Base-by-base conservation (phyloP, 140 eudicot genomes). In the Ambrosia hybrid region DNA sequence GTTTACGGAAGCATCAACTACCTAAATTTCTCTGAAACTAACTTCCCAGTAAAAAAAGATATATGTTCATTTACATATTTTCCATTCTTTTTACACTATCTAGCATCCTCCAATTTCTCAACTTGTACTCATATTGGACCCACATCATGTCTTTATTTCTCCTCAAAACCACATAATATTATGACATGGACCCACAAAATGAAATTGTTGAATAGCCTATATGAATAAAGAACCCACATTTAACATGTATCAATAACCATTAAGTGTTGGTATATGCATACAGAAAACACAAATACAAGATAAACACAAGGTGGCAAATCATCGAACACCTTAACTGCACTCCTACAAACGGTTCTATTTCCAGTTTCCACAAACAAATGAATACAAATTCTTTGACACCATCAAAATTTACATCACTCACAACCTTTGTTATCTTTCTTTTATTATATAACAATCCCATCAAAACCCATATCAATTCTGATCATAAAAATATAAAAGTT, bases 301-400 rank as follows among this genome's bases (percentile, higher is more conserved):
- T 39, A 48, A 60, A 61, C 48, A 43, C 3, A 48, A 14, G 43
- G 59, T 36, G 71, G 65, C 78, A 74, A 1, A 11, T 65, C 72
- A 53, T 74, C 78, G 3, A 74, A 74, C 78, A 74, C 78, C 78
- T 74, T 74, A 21, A 4, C 46, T 41, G 46, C 5, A 38, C 43
- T 5, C 51, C 71, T 63, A 51, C 78, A 63, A 49, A 17, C 2
- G 10, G 39, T 73, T 14, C n/a, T 14, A 53, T 41, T 34, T 63
- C 6, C 36, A n/a, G 15, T 59, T 46, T 53, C 9, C 51, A 46
- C 58, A 30, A 72, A 45, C 14, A 11, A 6, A 62, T 37, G 52
- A 63, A 39, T 16, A 73, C 37, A 6, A 14, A 51, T 34, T 51
- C 16, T 63, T 15, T 21, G 26, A 21, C 26, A 21, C 26, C 26